Evolutionary conservation across 2,329 filamentous ascomycete genomes (phyloP).

Genomic region (Fusarium zealandicum): DNA sequence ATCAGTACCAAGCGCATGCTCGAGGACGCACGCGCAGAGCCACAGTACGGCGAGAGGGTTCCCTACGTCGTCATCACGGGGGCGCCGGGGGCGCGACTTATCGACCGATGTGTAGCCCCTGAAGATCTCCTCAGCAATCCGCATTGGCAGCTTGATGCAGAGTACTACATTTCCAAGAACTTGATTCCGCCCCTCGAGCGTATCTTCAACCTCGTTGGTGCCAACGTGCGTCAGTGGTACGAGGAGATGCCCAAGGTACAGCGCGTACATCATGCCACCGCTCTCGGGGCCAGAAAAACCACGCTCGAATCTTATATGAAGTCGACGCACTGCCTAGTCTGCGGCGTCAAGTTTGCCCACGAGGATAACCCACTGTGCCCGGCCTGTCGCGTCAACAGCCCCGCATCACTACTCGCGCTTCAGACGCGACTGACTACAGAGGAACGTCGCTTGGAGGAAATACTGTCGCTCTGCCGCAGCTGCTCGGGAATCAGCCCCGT

Average conservation of each 20-base stretch:
- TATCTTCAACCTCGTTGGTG: conserved; percentile 95
- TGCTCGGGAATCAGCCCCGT: conserved; percentile 77
- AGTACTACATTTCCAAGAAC: conserved; percentile 98
- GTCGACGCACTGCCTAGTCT: conserved; percentile 79
- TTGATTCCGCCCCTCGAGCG: conserved; percentile 92
- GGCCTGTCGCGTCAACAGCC: conserved; percentile 61
- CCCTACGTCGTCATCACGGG: conserved; percentile 94
- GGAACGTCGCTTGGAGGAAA: conserved; percentile 68
- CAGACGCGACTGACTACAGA: conserved; percentile 66
- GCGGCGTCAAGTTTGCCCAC: conserved; percentile 50
- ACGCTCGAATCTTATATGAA: conserved; percentile 96
- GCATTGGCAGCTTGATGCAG: conserved; percentile 83
- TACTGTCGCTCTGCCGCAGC: conserved; percentile 77
- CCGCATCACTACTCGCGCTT: conserved; percentile 69
- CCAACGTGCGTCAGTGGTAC: conserved; percentile 89
- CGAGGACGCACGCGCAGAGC: conserved; percentile 83
- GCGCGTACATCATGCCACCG: conserved; percentile 60
- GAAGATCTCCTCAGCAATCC: conserved; percentile 81
- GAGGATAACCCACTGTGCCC: conserved; percentile 60
- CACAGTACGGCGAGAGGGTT: conserved; percentile 93
- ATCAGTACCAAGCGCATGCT: conserved; percentile 89
- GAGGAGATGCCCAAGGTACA: conserved; percentile 96
- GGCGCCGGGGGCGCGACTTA: conserved; percentile 81
- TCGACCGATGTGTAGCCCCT: conserved; percentile 89
- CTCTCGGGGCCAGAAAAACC: conserved; percentile 57